A percentile compares a stretch with the other conserved stretches of the same genome.
These are phyloP conservation scores for Saccharomycopsis olivae DNA, from an alignment of 805 yeast genomes.

Conservation along the genomic window DNA sequence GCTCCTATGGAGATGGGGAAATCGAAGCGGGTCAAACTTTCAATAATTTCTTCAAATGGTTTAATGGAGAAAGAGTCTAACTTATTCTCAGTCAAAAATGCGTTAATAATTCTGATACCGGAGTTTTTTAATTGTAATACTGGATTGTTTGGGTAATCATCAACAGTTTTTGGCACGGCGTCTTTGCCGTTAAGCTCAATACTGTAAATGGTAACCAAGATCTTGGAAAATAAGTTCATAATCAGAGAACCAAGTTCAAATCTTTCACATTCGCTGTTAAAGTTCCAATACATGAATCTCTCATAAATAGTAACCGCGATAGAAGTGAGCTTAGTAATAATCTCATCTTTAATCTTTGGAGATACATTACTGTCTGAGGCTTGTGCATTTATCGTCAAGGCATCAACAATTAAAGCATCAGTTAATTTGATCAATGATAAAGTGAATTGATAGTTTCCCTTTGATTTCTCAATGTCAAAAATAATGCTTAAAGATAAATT, in stretches of 20 bases:
- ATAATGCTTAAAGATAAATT: constrained; percentile 47
- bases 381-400: constrained; percentile 23
- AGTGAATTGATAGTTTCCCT: constrained; percentile 58
- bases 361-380: constrained; percentile 24
- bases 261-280: constrained; percentile 43
- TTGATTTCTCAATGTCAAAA: constrained; percentile 63
- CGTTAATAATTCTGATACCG: constrained; percentile 37
- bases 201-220: constrained; percentile 45
- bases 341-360: constrained; percentile 36
- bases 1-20: constrained; percentile 22
- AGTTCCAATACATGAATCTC: constrained; percentile 63
- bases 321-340: constrained; percentile 41
- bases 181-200: constrained; percentile 27
- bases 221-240: constrained; percentile 42
- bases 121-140: constrained; percentile 37
- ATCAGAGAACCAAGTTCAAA: constrained; percentile 48
- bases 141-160: constrained; percentile 11
- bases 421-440: constrained; percentile 47
- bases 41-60: constrained; percentile 43
- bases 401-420: constrained; percentile 39
- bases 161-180: background rate
- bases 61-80: constrained; percentile 42
- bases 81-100: constrained; percentile 44
- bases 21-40: constrained; percentile 29
- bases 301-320: constrained; percentile 66